Evolutionary conservation across 352 stramenopile species (phyloP).

Genomic region (Pythium rishiriense): DNA sequence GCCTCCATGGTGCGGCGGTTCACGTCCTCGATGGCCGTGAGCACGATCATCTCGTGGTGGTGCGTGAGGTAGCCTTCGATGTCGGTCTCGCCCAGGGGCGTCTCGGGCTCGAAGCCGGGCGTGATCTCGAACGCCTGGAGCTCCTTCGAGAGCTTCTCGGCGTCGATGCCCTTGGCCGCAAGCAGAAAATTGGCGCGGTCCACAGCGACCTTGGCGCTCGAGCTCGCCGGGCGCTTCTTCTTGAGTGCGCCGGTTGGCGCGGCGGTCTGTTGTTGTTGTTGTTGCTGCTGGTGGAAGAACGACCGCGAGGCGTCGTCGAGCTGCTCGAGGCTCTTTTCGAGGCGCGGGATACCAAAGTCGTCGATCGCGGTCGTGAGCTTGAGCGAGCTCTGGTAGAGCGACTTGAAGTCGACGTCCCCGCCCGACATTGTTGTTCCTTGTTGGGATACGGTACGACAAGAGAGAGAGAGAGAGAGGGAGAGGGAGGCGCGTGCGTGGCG

Average conservation of each 20-base stretch:
- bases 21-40: slow-evolving; percentile 89
- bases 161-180: slow-evolving; percentile 82
- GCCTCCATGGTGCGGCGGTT: slow-evolving; percentile 76
- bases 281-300: slow-evolving; percentile 44
- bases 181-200: slow-evolving; percentile 87
- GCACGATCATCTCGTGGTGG: slow-evolving; percentile 91
- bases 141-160: slow-evolving; percentile 85
- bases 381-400: slow-evolving; percentile 86
- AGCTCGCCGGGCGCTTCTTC: slow-evolving; percentile 55
- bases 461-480: slow-evolving; percentile 5
- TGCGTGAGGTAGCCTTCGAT: slow-evolving; percentile 87
- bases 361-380: slow-evolving; percentile 81
- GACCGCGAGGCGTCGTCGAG: slow-evolving; percentile 68
- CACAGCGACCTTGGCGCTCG: slow-evolving; percentile 26
- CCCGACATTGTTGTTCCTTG: slow-evolving; percentile 30
- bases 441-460: background rate
- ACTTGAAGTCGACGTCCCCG: slow-evolving; percentile 76
- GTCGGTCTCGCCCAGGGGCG: slow-evolving; percentile 81
- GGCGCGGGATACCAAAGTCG: slow-evolving; percentile 68
- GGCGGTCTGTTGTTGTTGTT: background rate
- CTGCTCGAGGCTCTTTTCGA: slow-evolving; percentile 83
- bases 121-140: slow-evolving; percentile 79
- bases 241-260: background rate
- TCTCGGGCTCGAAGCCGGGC: slow-evolving; percentile 75
- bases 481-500: background rate